These are phyloP conservation scores for Decorospora gaudefroyi DNA, from an alignment of 2,329 filamentous ascomycete species.

Conservation along the genomic window DNA sequence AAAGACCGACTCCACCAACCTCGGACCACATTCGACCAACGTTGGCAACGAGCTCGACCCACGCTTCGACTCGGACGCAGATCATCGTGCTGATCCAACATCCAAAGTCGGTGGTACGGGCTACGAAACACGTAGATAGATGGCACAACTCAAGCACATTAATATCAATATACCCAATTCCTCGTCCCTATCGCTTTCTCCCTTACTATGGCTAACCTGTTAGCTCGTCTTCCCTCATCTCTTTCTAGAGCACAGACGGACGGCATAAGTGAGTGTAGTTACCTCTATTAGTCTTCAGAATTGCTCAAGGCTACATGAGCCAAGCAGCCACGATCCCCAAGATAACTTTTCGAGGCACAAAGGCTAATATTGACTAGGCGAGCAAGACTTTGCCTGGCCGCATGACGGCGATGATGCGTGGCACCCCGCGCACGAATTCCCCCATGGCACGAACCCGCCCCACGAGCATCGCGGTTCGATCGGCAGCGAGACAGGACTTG, in stretches of 20 bases:
- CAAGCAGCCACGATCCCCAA: neutral
- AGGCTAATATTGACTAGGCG: conserved; percentile 1
- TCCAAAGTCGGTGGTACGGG: conserved; percentile 19
- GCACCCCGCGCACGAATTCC: conserved; percentile 3
- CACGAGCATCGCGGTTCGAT: conserved; percentile 26
- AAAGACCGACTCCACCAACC: conserved; percentile 28
- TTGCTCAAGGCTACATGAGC: too few species aligned
- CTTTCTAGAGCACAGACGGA: conserved; percentile 7
- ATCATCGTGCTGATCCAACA: conserved; percentile 22
- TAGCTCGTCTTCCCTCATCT: conserved; percentile 6
- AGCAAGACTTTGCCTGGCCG: conserved; percentile 5
- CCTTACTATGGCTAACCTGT: conserved; percentile 8
- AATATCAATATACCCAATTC: conserved; percentile 25
- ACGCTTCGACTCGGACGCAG: conserved; percentile 31
- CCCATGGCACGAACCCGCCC: neutral
- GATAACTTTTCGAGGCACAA: too few species aligned
- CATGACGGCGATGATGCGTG: conserved; percentile 5
- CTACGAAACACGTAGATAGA: conserved; percentile 24
- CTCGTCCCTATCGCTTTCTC: neutral
- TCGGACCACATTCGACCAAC: conserved; percentile 37
- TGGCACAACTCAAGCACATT: conserved; percentile 1
- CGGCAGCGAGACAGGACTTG: conserved; percentile 5
- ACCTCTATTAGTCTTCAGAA: neutral
- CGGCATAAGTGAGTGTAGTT: conserved; percentile 11
- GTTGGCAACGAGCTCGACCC: conserved; percentile 45